These are phyloP conservation scores for Bruguiera parviflora DNA, from an alignment of 345 rosid species.

Conservation along the genomic window DNA sequence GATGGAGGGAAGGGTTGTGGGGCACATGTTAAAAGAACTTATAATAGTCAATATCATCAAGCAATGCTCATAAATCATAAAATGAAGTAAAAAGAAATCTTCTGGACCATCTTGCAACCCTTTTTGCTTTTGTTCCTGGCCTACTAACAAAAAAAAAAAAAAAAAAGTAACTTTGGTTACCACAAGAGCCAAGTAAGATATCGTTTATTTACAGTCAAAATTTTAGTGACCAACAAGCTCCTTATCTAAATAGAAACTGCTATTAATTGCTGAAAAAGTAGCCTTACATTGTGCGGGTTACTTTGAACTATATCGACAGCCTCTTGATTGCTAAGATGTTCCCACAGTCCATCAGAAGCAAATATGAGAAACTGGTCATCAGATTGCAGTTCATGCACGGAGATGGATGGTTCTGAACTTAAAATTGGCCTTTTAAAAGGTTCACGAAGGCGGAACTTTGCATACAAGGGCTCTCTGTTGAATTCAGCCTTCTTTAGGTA, in stretches of 20 bases:
- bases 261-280: neutral
- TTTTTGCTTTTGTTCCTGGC: neutral
- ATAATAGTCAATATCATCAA: neutral
- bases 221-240: neutral
- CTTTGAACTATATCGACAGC: slow-evolving; percentile 34
- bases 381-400: slow-evolving; percentile 26
- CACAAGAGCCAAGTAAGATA: too few relatives aligned
- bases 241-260: neutral
- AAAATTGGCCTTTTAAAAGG: slow-evolving; percentile 33
- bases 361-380: slow-evolving; percentile 30
- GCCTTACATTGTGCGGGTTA: slow-evolving; percentile 27
- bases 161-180: too few relatives aligned
- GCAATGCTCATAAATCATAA: neutral
- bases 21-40: too few relatives aligned
- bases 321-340: slow-evolving; percentile 34
- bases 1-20: too few relatives aligned
- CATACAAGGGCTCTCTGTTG: slow-evolving; percentile 28
- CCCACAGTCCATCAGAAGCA: slow-evolving; percentile 38
- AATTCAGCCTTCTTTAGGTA: slow-evolving; percentile 35
- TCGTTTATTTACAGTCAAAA: too few relatives aligned
- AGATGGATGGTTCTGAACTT: slow-evolving; percentile 30
- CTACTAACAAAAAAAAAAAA: neutral
- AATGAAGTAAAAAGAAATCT: too few relatives aligned
- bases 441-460: slow-evolving; percentile 33
- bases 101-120: neutral